Evolutionary conservation across 1,284 basidiomycete genomes (phyloP).

Genomic region (Calocybe gambosa): DNA sequence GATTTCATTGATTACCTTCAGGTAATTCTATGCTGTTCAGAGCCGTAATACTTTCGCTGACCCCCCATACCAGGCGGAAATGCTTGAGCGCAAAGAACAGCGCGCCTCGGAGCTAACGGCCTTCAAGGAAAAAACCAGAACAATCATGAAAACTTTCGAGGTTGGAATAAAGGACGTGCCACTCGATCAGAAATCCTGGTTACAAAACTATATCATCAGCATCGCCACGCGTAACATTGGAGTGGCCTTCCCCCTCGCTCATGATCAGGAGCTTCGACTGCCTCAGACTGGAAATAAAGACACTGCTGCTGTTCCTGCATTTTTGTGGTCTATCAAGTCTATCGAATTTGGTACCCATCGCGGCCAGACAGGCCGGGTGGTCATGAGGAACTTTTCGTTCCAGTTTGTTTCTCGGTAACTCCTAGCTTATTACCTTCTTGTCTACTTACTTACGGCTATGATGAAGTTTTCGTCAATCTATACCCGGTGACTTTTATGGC

Average conservation of each 20-base stretch:
- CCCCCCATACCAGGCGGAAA: slow-evolving; percentile 49
- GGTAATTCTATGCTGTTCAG: slow-evolving; percentile 31
- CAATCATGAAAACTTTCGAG: slow-evolving; percentile 69
- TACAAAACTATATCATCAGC: slow-evolving; percentile 60
- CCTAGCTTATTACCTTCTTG: background rate
- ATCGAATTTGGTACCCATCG: slow-evolving; percentile 68
- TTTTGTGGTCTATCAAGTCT: slow-evolving; percentile 76
- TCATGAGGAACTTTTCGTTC: slow-evolving; percentile 68
- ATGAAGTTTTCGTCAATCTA: slow-evolving; percentile 70
- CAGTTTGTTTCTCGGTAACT: slow-evolving; percentile 75
- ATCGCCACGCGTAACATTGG: slow-evolving; percentile 70
- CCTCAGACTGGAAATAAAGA: slow-evolving; percentile 34
- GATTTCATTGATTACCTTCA: slow-evolving; percentile 83
- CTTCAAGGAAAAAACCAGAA: slow-evolving; percentile 77
- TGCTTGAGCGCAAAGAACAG: slow-evolving; percentile 65
- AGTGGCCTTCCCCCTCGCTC: slow-evolving; percentile 75
- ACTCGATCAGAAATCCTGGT: slow-evolving; percentile 46
- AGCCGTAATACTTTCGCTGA: slow-evolving; percentile 4
- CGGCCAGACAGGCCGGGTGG: slow-evolving; percentile 75
- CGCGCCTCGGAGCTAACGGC: slow-evolving; percentile 71
- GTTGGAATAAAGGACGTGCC: slow-evolving; percentile 41
- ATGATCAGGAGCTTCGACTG: slow-evolving; percentile 46
- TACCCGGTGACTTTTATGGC: slow-evolving; percentile 64
- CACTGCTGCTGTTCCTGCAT: slow-evolving; percentile 57
- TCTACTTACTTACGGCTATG: background rate